Conservation (phyloP, 257 asterid genomes). For the Asclepias syriaca region DNA sequence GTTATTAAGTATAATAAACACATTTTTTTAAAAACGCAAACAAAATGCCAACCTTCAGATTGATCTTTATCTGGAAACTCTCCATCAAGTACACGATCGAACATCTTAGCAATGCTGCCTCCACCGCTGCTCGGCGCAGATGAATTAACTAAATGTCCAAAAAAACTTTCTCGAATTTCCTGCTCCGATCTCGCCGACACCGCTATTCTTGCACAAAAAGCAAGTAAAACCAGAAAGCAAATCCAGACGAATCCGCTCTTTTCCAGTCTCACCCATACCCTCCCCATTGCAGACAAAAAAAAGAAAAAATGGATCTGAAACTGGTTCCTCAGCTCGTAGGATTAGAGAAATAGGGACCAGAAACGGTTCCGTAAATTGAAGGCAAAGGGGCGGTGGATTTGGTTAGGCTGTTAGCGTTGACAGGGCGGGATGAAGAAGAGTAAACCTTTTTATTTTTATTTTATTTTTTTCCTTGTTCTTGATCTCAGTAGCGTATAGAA, state of each 20-base stretch:
- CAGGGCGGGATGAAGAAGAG: slow-evolving; percentile 4
- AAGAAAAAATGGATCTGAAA: neutral
- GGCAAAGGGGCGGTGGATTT: neutral
- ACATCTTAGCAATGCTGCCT: slow-evolving; percentile 81
- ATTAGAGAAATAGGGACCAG: neutral
- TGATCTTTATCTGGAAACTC: slow-evolving; percentile 92
- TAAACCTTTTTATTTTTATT: neutral
- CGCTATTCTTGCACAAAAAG: slow-evolving; percentile 26
- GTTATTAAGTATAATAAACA: neutral
- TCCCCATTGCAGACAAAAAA: slow-evolving; percentile 30
- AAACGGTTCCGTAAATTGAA: slow-evolving; percentile 5
- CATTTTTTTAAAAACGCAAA: neutral
- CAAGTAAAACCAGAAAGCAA: slow-evolving; percentile 24
- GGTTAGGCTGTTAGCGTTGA: neutral
- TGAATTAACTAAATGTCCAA: slow-evolving; percentile 72
- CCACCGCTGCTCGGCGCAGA: slow-evolving; percentile 58
- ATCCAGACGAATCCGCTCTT: slow-evolving; percentile 21
- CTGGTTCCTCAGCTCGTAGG: neutral
- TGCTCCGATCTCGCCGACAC: slow-evolving; percentile 61
- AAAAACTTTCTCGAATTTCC: slow-evolving; percentile 76
- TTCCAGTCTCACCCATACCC: slow-evolving; percentile 19
- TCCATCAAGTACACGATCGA: slow-evolving; percentile 87
- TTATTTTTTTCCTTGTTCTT: too few relatives aligned
- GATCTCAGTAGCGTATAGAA: neutral
- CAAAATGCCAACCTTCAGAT: slow-evolving; percentile 52